Evolutionary conservation across 2,329 filamentous ascomycete species (phyloP).

Genomic region (Corinectria fuckeliana): DNA sequence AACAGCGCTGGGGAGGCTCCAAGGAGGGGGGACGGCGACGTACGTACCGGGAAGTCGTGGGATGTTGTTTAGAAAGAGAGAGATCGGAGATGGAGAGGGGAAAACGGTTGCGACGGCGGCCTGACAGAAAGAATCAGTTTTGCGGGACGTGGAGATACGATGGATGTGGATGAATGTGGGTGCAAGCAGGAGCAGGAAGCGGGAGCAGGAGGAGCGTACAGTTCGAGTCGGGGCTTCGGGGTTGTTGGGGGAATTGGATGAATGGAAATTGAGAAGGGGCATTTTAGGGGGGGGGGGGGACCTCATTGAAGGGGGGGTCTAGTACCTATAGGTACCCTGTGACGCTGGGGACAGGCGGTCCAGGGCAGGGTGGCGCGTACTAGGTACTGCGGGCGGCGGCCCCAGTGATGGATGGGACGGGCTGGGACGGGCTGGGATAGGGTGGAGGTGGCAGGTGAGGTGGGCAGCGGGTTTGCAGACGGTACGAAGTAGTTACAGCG

Average conservation of each 20-base stretch:
- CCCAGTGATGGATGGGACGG: neutral
- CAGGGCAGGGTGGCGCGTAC: conserved; percentile 7
- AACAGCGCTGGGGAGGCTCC: conserved; percentile 6
- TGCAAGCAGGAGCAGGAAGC: conserved; percentile 19
- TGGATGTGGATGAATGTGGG: conserved; percentile 29
- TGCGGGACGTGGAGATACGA: conserved; percentile 30
- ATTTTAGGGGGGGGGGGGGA: conserved; percentile 25
- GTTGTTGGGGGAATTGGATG: conserved; percentile 38
- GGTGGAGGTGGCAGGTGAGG: conserved; percentile 2
- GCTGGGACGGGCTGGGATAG: conserved; percentile 2
- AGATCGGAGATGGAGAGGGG: conserved; percentile 24
- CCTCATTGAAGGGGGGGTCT: conserved; percentile 2
- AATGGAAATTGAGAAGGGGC: conserved; percentile 43
- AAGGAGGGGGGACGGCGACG: conserved; percentile 10
- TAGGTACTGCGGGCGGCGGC: neutral
- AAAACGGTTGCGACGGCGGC: conserved; percentile 28
- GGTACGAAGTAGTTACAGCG: no score
- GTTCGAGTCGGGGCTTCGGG: conserved; percentile 27
- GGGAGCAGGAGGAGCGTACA: conserved; percentile 19
- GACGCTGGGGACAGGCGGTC: neutral
- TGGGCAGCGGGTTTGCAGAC: conserved; percentile 8
- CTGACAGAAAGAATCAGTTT: conserved; percentile 39
- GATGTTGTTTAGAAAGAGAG: conserved; percentile 24
- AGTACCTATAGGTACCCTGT: conserved; percentile 14
- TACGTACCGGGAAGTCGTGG: conserved; percentile 30